Evolutionary conservation across 1,284 basidiomycete species (phyloP).

Genomic region (Heliocybe sulcata): DNA sequence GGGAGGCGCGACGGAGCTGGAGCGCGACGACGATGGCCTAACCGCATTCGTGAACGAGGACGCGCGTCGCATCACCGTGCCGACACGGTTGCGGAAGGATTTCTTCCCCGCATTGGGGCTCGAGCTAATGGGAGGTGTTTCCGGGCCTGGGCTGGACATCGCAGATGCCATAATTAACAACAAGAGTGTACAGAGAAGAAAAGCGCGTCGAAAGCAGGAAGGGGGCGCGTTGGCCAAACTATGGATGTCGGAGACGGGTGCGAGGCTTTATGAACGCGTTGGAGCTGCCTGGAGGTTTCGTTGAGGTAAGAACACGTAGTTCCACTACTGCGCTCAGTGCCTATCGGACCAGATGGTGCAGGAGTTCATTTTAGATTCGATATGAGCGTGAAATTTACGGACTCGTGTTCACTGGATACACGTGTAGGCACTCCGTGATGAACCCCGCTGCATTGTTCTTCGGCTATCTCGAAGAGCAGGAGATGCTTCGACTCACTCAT

Average conservation of each 20-base stretch:
- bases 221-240: neutral
- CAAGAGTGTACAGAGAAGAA: neutral
- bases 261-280: neutral
- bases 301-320: neutral
- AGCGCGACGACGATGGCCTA: neutral
- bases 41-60: conserved; percentile 9
- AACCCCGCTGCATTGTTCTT: too few relatives aligned
- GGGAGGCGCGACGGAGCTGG: neutral
- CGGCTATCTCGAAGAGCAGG: too few relatives aligned
- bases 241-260: neutral
- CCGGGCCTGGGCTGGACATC: neutral
- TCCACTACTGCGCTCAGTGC: neutral
- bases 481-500: too few relatives aligned
- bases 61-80: conserved; percentile 22
- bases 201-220: neutral
- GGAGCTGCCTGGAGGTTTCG: neutral
- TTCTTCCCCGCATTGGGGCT: conserved; percentile 16
- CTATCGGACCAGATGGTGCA: neutral
- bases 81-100: conserved; percentile 24
- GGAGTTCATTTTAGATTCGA: neutral
- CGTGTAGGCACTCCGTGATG: too few relatives aligned
- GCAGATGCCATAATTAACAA: neutral
- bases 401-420: neutral
- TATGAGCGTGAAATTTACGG: neutral
- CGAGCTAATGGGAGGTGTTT: neutral